Conservation (phyloP, 192 early-diverging fungal genomes). For the Chytriomyces sp. region DNA sequence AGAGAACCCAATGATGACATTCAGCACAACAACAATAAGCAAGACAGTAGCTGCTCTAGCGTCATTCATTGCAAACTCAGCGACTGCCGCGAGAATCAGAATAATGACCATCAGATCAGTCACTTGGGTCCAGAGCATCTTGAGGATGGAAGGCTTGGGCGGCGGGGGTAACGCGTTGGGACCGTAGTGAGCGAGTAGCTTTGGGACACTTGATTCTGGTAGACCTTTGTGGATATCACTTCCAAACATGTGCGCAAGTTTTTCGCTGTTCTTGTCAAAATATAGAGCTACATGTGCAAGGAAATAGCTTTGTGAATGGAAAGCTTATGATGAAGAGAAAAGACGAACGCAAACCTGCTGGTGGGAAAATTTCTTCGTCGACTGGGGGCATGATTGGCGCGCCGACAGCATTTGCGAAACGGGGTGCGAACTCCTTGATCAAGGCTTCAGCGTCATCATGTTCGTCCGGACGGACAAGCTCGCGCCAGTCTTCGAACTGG, state of each 20-base stretch:
- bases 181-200: conserved; percentile 81
- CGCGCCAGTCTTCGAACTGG: conserved; percentile 88
- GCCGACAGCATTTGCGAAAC: conserved; percentile 32
- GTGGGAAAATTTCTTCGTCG: conserved; percentile 59
- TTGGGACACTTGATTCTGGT: conserved; percentile 56
- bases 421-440: conserved; percentile 67
- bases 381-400: conserved; percentile 54
- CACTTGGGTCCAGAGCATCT: conserved; percentile 85
- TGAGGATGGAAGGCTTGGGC: conserved; percentile 67
- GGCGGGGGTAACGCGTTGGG: conserved; percentile 82
- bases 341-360: conserved; percentile 53
- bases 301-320: conserved; percentile 24
- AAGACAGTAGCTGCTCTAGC: conserved; percentile 65
- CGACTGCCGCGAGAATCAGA: conserved; percentile 77
- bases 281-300: conserved; percentile 70
- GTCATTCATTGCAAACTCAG: conserved; percentile 51
- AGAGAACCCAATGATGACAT: conserved; percentile 82
- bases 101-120: conserved; percentile 96
- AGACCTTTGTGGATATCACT: conserved; percentile 73
- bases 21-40: conserved; percentile 79
- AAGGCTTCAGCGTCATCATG: conserved; percentile 74
- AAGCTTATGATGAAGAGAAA: neutral
- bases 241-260: conserved; percentile 84
- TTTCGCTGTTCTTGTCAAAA: conserved; percentile 91
- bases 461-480: conserved; percentile 83